Evolutionary conservation across 768 basidiomycete species (phyloP), one percentile per base, ranked within the genome.

Genomic region (Mycena sanguinolenta): DNA sequence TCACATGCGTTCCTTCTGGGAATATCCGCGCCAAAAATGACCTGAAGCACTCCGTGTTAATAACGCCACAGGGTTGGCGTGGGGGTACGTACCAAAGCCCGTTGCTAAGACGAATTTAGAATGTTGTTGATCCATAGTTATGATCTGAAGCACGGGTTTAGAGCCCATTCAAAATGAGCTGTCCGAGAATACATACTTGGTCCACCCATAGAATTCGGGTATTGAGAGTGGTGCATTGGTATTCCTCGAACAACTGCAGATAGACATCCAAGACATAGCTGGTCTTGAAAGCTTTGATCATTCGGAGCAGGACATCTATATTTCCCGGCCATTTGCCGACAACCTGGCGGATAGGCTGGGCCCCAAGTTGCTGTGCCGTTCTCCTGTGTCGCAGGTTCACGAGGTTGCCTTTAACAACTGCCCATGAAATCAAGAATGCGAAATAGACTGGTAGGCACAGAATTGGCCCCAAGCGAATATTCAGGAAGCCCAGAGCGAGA

Each of bases 281-380:
- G 25, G 84, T 88, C 71, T 87, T 85, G 77, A 89, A 87, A 0
- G 87, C 86, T 25, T 81, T 81, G 73, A 87, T 83, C 82, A 91
- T 86, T 63, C 79, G 82, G 55, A 92, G 75, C 65, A 92, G 84
- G 57, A 93, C 78, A 74, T 94, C 92, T 73, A 93, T 80, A 76
- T 93, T 93, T n/a, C 92, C 92, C 4, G 91, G 92, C 90, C 91
- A 92, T 81, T 87, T 90, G 9, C 92, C 92, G 21, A 86, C 81
- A 19, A 92, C 88, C 23, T 84, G 80, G 4, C 90, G 90, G 57
- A 91, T 87, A 2, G 79, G 82, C 68, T 82, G 81, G 8, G 89
- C 90, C 7, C 86, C 85, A 17, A 90, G 78, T 36, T 81, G 84
- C 14, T 76, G 75, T 0, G 89, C 89, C 53, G 90, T 83, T 38